These are phyloP conservation scores for Trichoderma erinaceum DNA, from an alignment of 495 filamentous ascomycete species.

Conservation along the genomic window DNA sequence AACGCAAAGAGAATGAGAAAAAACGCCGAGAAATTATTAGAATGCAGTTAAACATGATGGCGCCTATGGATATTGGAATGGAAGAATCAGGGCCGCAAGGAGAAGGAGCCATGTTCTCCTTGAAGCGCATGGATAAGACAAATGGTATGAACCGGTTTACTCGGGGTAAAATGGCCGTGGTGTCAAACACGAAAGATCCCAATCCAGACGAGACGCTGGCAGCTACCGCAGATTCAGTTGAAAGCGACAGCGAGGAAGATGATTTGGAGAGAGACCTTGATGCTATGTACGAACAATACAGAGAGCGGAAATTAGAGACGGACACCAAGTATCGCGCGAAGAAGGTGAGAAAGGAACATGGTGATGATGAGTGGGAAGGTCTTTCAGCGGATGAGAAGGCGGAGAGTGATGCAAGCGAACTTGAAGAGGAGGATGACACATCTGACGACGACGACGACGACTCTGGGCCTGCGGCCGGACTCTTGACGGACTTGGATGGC, in stretches of 20 bases:
- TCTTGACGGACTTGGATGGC: constrained; percentile 48
- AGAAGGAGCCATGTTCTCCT: constrained; percentile 72
- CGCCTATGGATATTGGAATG: constrained; percentile 91
- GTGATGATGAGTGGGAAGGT: constrained; percentile 86
- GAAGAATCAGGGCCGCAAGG: constrained; percentile 77
- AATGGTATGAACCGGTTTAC: constrained; percentile 62
- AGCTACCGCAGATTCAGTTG: constrained; percentile 48
- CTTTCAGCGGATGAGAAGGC: constrained; percentile 65
- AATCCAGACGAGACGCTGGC: constrained; percentile 54
- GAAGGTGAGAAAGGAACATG: constrained; percentile 73
- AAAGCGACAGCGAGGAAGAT: constrained; percentile 64
- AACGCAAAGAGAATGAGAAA: constrained; percentile 77
- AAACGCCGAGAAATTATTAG: constrained; percentile 86
- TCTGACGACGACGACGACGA: constrained; percentile 45
- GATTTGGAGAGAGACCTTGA: constrained; percentile 78
- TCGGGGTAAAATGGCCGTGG: constrained; percentile 67
- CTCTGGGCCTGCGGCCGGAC: constrained; percentile 29
- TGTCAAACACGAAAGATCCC: constrained; percentile 48
- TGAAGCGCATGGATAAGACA: constrained; percentile 71
- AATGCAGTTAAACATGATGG: constrained; percentile 94
- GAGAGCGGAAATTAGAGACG: constrained; percentile 65
- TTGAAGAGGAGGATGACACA: constrained; percentile 54
- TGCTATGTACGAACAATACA: constrained; percentile 75
- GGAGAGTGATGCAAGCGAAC: constrained; percentile 45
- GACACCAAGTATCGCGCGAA: constrained; percentile 88